Percentiles rank a stretch among this genome's conserved stretches.
Evolutionary conservation across 1,284 basidiomycete species (phyloP).

Genomic region (Cutaneotrichosporon mucoides): DNA sequence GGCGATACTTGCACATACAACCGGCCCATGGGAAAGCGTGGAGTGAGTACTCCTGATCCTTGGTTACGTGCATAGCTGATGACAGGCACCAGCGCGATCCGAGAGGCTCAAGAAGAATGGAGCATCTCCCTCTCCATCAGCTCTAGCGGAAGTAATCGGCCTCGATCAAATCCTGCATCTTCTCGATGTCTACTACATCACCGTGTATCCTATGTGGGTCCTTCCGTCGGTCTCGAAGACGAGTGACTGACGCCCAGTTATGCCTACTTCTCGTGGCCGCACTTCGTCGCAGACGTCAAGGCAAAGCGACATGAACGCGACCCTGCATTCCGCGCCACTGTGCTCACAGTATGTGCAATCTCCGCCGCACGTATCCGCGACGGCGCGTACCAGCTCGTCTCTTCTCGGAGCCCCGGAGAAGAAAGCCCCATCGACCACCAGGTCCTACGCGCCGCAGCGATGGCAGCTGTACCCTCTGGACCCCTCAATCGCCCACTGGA

Average conservation of each 20-base stretch:
- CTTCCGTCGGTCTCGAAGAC: background rate
- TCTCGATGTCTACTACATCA: constrained; percentile 7
- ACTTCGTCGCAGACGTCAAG: constrained; percentile 9
- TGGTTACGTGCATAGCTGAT: background rate
- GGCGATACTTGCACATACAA: constrained; percentile 18
- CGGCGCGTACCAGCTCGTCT: constrained; percentile 3
- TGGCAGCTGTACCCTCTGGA: background rate
- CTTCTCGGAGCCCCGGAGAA: background rate
- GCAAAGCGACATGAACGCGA: constrained; percentile 9
- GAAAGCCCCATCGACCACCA: constrained; percentile 3
- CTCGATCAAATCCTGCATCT: constrained; percentile 1
- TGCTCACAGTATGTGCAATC: constrained; percentile 12
- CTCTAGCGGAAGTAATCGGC: background rate
- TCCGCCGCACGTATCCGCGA: constrained; percentile 17
- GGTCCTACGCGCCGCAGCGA: constrained; percentile 2
- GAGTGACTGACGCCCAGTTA: constrained; percentile 5
- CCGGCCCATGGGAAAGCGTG: constrained; percentile 15
- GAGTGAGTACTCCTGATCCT: constrained; percentile 6
- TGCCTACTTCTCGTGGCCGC: constrained; percentile 18
- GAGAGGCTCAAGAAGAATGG: background rate
- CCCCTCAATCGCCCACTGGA: background rate
- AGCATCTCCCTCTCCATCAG: background rate
- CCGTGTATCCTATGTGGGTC: constrained; percentile 20
- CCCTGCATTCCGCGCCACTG: constrained; percentile 10
- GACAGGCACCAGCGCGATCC: constrained; percentile 1